phyloP scores from a whole-genome alignment of 2,329 filamentous ascomycete species.

The Aspergillus hiratsukae region DNA sequence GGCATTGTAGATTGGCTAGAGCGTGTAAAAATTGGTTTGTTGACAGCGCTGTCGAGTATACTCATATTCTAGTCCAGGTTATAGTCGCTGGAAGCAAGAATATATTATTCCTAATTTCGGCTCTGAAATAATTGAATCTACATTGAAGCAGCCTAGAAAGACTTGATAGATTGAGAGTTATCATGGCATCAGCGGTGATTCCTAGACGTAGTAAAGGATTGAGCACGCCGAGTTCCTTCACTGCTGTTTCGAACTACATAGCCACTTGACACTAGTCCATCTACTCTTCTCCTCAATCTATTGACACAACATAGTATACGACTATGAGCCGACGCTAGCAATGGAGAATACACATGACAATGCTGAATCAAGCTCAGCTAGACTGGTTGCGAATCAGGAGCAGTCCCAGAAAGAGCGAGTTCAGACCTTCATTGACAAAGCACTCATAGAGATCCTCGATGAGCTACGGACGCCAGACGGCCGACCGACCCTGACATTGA shows the following conservation, averaged over 20 bases:
- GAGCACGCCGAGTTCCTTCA: background rate
- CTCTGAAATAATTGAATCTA: too few species aligned
- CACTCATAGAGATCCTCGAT: conserved; percentile 21
- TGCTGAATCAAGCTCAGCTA: background rate
- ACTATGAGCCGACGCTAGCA: background rate
- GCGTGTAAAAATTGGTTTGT: background rate
- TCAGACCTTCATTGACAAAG: conserved; percentile 26
- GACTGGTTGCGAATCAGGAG: background rate
- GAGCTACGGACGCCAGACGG: conserved; percentile 25
- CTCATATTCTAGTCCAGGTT: too few species aligned
- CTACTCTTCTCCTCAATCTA: background rate
- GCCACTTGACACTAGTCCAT: background rate
- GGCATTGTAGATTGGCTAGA: background rate
- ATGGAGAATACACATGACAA: background rate
- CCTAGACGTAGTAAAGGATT: background rate
- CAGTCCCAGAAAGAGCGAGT: conserved; percentile 17
- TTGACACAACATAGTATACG: background rate
- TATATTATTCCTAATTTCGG: too few species aligned
- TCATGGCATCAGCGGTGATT: background rate
- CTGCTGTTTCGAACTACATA: too few species aligned
- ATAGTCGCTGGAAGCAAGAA: too few species aligned
- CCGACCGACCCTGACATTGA: conserved; percentile 26
- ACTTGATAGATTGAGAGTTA: background rate
- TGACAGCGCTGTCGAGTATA: too few species aligned
- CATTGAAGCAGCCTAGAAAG: background rate